Evolutionary conservation across 345 rosid species (phyloP), one percentile per base, ranked within the genome.

Genomic region (Pseudoturritis turrita): DNA sequence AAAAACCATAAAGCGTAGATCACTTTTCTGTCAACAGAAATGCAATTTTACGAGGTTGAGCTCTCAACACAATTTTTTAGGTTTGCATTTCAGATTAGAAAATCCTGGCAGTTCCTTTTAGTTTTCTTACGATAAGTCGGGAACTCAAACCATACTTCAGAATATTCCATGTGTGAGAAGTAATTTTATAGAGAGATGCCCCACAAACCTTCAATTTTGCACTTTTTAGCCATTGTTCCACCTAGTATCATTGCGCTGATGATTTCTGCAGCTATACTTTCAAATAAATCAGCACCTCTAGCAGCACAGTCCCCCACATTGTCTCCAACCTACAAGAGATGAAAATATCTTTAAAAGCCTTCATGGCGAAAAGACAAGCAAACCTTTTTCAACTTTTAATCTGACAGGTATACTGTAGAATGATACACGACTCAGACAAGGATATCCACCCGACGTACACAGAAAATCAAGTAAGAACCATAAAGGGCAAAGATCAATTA

Each of bases 221-320:
- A 95, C 46, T 84, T 89, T 59, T 86, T 80, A 50, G 97, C 98
- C 99, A 95, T 92, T 78, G 99, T 88, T 85, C 96, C 99, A 52
- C 98, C 98, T 56, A 95, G 89, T 76, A 95, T 95, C 99, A 95
- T 95, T 54, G 99, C 97, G 79, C 97, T 95, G 63, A 95, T 88
- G 68, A 92, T 95, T 87, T 95, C 99, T 75, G 98, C 99, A 15
- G 98, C 99, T 67, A 95, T 95, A 77, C 99, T 95, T 86, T 95
- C 99, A 77, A 95, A 95, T 71, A 95, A 96, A 82, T 95, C 97
- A 76, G 99, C 99, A 75, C 99, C 99, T 68, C 98, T 87, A 55
- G 98, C 98, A 79, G 99, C 99, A 86, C 98, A 95, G 80, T 95
- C 99, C 61, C 99, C 99, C 60, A 95, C 99, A 83, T 95, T 95